Evolutionary conservation across 2,329 filamentous ascomycete genomes (phyloP), one percentile per base, ranked within the genome.

Genomic region (Neocucurbitaria cava): DNA sequence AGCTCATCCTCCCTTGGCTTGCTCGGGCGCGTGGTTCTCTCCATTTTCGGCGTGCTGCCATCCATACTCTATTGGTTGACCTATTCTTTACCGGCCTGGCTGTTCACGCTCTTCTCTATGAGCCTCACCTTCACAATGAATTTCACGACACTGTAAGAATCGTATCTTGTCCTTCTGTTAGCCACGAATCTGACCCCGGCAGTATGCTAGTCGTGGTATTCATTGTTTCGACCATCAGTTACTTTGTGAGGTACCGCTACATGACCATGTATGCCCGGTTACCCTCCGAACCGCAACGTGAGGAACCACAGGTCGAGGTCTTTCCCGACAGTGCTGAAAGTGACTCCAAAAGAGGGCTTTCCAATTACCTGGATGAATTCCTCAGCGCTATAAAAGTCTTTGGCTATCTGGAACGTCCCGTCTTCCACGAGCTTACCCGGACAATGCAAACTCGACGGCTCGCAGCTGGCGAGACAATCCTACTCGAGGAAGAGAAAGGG

Each of bases 321-420:
- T 98, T 98, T 71, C 93, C 95, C 3, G 94, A 98, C 69, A 89
- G 90, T 3, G 91, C 96, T 68, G 94, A 96, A 64, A 90, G 90
- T 45, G 92, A 93, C 59, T 88, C 87, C 26, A 99, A 99, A 76
- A 88, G 92, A 0, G 95, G 94, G 0, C 81, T 99, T 40, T 88
- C 92, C n/a, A 99, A 93, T 73, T 99, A 99, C 66, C 83, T 99
- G 23, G 95, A 99, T 76, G 96, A 99, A 75, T 99, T 99, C 67
- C 81, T 99, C 20, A 98, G 93, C 72, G 95, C 96, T 26, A 99
- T 99, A 80, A 99, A 98, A 77, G 95, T 99, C 53, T 99, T 99
- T 77, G 95, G 95, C 8, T 99, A 98, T 71, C 81, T 99, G 39
- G 95, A 99, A 74, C 87, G 95, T 23, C 92, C 95, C 0, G 95